phyloP scores from a whole-genome alignment of 2,329 filamentous ascomycete genomes.

The Curvularia verruculosa region DNA sequence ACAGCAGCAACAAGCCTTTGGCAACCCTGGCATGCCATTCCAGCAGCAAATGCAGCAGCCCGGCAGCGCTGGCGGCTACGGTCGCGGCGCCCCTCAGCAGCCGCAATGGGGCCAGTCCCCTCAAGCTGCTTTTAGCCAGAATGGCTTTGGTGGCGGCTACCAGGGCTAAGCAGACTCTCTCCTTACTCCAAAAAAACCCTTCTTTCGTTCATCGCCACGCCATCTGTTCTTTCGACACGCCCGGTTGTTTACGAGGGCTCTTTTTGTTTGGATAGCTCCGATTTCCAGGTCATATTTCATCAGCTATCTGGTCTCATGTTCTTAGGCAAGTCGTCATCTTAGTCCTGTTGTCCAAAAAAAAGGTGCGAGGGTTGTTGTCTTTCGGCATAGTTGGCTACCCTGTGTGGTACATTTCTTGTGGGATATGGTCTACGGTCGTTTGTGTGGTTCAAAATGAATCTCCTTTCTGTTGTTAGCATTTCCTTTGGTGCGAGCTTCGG shows the following conservation, averaged over 20 bases:
- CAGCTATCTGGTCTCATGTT: slow-evolving; percentile 42
- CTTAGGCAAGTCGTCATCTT: slow-evolving; percentile 36
- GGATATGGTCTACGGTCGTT: slow-evolving; percentile 31
- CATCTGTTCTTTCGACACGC: slow-evolving; percentile 41
- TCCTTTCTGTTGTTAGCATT: slow-evolving; percentile 29
- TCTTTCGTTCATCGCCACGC: slow-evolving; percentile 39
- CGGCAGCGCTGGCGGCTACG: slow-evolving; percentile 80
- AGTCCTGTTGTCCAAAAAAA: slow-evolving; percentile 37
- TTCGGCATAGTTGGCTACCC: slow-evolving; percentile 31
- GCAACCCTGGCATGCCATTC: slow-evolving; percentile 60
- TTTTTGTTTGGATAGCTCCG: slow-evolving; percentile 45
- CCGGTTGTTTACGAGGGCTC: slow-evolving; percentile 44
- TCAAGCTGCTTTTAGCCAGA: slow-evolving; percentile 55
- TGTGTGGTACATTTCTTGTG: slow-evolving; percentile 35
- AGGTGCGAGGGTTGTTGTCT: slow-evolving; percentile 28
- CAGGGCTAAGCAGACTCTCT: slow-evolving; percentile 56
- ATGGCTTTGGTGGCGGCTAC: slow-evolving; percentile 66
- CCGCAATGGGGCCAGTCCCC: slow-evolving; percentile 60
- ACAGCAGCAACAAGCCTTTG: slow-evolving; percentile 63
- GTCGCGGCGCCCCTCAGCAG: slow-evolving; percentile 69
- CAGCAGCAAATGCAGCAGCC: slow-evolving; percentile 56
- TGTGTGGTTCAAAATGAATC: slow-evolving; percentile 33
- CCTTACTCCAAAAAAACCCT: slow-evolving; percentile 24
- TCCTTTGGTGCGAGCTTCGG: slow-evolving; percentile 19
- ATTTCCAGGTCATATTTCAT: slow-evolving; percentile 39